Base-by-base conservation (phyloP, 768 basidiomycete genomes). In the Lentinula guzmanii region DNA sequence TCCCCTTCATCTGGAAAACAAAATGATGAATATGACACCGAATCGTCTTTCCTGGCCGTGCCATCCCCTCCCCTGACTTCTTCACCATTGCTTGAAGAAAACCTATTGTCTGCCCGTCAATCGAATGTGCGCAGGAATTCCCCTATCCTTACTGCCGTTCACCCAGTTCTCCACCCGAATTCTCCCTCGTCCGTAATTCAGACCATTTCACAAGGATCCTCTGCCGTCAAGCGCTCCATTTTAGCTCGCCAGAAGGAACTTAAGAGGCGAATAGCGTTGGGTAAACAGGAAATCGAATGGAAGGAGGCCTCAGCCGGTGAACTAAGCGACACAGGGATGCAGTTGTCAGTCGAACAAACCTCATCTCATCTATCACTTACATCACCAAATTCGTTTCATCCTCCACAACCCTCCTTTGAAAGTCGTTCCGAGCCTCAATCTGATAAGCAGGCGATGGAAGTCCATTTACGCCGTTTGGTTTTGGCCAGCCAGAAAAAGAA, bases 211-310 rank as follows among this genome's bases (percentile, higher is more conserved):
- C 75, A 70, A 50, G 71, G 69, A 15, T 75, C 77, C n/a, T 76
- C 70, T 56, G 75, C 67, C 58, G 68, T 70, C 24, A 78, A 77
- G 63, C 72, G 74, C 11, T 72, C 75, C 16, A 70, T 79, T 15
- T 43, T 76, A 33, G 77, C 75, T 7, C 70, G 76, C 62, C 76
- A 79, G 57, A 79, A 74, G 69, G 79, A 80, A 39, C 66, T 81
- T 33, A 78, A 81, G 64, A 76, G 78, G 60, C 70, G 72, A 60
- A 78, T 80, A 45, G 69, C 75, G 3, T 67, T 68, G 61, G 74
- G 71, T 50, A 77, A 74, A 65, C 35, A 69, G 62, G 78, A 79
- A 66, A 68, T 77, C 31, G 73, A 60, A 39, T 50, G 56, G 24
- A 55, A 45, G 13, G 4, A 34, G 15, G 24, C 24, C 8, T 31